Conservation (phyloP, 2,329 filamentous ascomycete species). For the Cyclaneusma minus region DNA sequence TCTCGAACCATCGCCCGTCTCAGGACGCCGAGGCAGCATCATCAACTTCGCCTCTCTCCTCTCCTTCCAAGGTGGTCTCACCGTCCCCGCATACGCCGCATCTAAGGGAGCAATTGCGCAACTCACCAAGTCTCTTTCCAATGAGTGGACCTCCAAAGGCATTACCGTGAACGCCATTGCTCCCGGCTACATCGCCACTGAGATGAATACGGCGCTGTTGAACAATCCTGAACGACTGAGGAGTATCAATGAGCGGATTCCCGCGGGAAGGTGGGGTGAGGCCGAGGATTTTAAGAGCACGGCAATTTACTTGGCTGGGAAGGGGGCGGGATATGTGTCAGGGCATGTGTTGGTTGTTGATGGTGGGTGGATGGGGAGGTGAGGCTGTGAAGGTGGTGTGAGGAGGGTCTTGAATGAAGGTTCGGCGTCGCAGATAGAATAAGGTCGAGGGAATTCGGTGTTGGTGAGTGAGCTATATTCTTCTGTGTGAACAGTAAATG, state of each 20-base stretch:
- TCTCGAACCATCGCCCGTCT: constrained; percentile 28
- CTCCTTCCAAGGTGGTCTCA: constrained; percentile 72
- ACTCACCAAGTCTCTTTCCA: constrained; percentile 70
- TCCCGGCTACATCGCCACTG: constrained; percentile 82
- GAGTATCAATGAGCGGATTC: constrained; percentile 68
- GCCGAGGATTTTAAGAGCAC: constrained; percentile 83
- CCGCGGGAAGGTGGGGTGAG: constrained; percentile 66
- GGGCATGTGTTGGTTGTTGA: constrained; percentile 75
- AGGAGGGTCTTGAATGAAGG: too few species aligned
- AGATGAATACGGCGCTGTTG: constrained; percentile 80
- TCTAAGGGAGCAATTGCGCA: constrained; percentile 71
- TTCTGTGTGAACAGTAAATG: too few species aligned
- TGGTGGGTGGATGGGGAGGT: constrained; percentile 87
- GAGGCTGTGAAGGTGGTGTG: constrained; percentile 22
- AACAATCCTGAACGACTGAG: constrained; percentile 52
- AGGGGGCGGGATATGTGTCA: constrained; percentile 65
- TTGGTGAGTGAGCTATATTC: too few species aligned
- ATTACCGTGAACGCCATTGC: constrained; percentile 80
- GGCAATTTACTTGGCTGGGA: constrained; percentile 61
- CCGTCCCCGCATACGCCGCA: constrained; percentile 72
- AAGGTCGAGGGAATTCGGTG: too few species aligned
- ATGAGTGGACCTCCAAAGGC: constrained; percentile 71
- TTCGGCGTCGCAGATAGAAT: too few species aligned
- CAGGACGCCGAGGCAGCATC: constrained; percentile 48
- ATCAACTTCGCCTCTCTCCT: constrained; percentile 73